Evolutionary conservation across 139 green algal genomes (phyloP).

Genomic region (Desmodesmus armatus): DNA sequence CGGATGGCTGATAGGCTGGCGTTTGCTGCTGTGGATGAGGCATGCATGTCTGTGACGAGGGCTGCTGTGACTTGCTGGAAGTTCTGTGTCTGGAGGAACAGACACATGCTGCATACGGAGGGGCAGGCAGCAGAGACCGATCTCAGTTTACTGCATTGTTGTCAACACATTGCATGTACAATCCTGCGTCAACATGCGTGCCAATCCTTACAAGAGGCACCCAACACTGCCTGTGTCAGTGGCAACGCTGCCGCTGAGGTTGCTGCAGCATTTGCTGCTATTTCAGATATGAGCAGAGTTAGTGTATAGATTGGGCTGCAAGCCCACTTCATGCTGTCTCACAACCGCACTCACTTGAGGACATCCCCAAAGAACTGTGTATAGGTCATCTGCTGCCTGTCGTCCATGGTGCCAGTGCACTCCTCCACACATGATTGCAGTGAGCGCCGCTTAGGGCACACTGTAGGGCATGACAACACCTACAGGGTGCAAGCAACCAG

Average conservation of each 20-base stretch:
- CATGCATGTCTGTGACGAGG: conserved; percentile 31
- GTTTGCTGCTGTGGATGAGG: conserved; percentile 10
- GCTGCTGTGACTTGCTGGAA: conserved; percentile 33
- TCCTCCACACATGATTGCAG: conserved; percentile 34
- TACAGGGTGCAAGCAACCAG: too few relatives aligned
- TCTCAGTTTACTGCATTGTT: too few relatives aligned
- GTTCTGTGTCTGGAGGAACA: conserved; percentile 44
- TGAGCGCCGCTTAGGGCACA: background rate
- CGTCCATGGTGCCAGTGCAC: conserved; percentile 35
- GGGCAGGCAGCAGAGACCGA: background rate
- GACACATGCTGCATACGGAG: conserved; percentile 34
- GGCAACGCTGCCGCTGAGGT: too few relatives aligned
- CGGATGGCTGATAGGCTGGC: conserved; percentile 4
- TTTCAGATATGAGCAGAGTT: too few relatives aligned
- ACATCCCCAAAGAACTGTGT: conserved; percentile 32
- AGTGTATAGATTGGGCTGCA: too few relatives aligned
- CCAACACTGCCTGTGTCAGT: background rate
- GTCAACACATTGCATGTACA: background rate
- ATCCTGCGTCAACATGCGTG: background rate
- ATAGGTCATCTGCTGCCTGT: conserved; percentile 9
- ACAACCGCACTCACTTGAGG: conserved; percentile 36
- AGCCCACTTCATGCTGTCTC: too few relatives aligned
- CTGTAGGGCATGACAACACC: background rate
- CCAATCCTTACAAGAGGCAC: background rate
- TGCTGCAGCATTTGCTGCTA: too few relatives aligned